Conservation (phyloP, 2,329 filamentous ascomycete genomes). For the Sarocladiaceae sp. region DNA sequence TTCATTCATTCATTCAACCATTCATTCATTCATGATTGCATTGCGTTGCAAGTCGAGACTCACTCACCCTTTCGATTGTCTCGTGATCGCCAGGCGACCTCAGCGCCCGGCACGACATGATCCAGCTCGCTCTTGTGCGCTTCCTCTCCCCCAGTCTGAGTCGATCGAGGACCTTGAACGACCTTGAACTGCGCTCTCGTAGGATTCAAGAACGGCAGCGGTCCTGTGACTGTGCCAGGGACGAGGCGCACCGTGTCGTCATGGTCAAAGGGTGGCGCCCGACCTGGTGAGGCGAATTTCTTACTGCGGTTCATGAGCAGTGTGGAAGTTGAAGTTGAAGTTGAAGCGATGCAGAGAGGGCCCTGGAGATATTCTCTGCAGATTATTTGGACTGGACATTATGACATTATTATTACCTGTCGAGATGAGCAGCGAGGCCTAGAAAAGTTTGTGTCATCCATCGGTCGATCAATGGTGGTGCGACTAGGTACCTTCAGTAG, state of each 20-base stretch:
- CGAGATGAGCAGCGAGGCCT: too few species aligned
- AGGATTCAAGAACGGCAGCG: conserved; percentile 6
- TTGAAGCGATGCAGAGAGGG: not conserved
- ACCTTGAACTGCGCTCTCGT: conserved; percentile 3
- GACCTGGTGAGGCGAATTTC: not conserved
- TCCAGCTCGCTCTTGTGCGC: not conserved
- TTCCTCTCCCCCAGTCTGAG: not conserved
- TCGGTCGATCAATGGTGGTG: too few species aligned
- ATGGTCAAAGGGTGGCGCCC: not conserved
- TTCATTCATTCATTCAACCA: not conserved
- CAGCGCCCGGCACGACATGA: not conserved
- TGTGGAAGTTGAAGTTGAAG: not conserved
- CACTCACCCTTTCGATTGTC: conserved; percentile 9
- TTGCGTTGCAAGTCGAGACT: not conserved
- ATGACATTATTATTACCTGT: too few species aligned
- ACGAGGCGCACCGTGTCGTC: not conserved
- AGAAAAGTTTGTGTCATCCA: too few species aligned
- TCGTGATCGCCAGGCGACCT: conserved; percentile 1
- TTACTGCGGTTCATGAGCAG: conserved; percentile 1
- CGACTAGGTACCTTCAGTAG: too few species aligned
- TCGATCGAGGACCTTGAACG: not conserved
- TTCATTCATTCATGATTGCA: not conserved
- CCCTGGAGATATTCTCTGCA: too few species aligned
- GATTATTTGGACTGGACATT: too few species aligned
- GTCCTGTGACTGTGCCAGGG: not conserved